Percentiles rank a stretch among this genome's conserved stretches.
phyloP scores from a whole-genome alignment of 148 eudicot genomes.

The Silene latifolia region DNA sequence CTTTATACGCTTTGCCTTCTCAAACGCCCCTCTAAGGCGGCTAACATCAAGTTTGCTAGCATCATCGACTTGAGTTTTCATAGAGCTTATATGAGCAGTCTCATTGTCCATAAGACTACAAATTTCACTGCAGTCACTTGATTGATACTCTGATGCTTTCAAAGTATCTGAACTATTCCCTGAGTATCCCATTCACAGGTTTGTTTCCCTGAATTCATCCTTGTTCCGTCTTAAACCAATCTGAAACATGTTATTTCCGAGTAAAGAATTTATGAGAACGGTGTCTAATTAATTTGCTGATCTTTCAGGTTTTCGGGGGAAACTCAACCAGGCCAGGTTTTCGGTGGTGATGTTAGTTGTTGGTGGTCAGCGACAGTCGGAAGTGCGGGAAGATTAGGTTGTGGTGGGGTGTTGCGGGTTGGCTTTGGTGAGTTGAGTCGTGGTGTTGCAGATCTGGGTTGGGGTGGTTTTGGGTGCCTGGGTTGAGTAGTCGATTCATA shows the following conservation, averaged over 20 bases:
- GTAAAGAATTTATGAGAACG: background rate
- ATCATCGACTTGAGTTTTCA: constrained; percentile 27
- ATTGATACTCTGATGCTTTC: constrained; percentile 22
- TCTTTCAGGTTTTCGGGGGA: constrained; percentile 58
- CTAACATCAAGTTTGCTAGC: constrained; percentile 36
- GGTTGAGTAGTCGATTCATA: too few species aligned
- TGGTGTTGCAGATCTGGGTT: too few species aligned
- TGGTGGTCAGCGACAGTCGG: too few species aligned
- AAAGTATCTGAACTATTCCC: constrained; percentile 64
- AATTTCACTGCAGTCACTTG: constrained; percentile 45
- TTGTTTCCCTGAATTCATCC: background rate
- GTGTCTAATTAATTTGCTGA: background rate
- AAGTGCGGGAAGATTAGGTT: too few species aligned
- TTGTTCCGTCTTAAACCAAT: background rate
- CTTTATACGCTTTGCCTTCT: constrained; percentile 33
- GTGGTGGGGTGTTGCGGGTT: too few species aligned
- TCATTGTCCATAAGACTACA: constrained; percentile 43
- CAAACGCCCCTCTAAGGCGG: constrained; percentile 41
- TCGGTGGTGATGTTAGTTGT: too few species aligned
- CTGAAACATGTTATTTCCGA: too few species aligned
- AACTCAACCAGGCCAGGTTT: constrained; percentile 75
- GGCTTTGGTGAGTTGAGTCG: too few species aligned
- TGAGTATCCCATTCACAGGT: constrained; percentile 80
- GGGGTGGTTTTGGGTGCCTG: too few species aligned
- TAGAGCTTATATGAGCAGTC: constrained; percentile 21